Evolutionary conservation across 345 rosid genomes (phyloP).

Genomic region (Odontarrhena argentea): DNA sequence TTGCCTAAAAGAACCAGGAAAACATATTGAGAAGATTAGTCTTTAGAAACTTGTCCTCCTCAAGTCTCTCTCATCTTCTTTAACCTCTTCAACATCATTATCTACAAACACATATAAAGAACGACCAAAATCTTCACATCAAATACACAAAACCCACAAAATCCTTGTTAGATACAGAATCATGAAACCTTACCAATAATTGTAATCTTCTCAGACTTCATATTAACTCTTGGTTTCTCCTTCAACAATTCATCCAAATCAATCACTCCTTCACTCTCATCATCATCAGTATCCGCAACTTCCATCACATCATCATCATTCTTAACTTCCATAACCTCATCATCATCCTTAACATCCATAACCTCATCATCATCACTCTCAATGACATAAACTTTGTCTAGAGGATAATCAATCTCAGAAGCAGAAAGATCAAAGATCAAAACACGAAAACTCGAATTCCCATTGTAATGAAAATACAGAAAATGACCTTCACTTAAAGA

Average conservation of each 20-base stretch:
- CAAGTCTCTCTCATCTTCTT: slow-evolving; percentile 1
- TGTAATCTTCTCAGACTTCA: background rate
- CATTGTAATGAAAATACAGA: slow-evolving; percentile 26
- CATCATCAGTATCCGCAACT: background rate
- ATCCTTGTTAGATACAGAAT: background rate
- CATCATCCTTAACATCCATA: background rate
- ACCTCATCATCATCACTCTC: slow-evolving; percentile 25
- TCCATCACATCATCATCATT: too few species aligned
- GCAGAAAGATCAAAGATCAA: slow-evolving; percentile 31
- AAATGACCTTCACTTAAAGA: slow-evolving; percentile 30
- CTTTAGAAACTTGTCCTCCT: background rate
- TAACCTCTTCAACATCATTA: slow-evolving; percentile 21
- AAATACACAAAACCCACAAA: background rate
- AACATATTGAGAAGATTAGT: background rate
- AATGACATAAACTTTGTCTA: slow-evolving; percentile 24
- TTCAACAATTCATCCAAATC: slow-evolving; percentile 26
- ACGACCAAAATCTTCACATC: slow-evolving; percentile 4
- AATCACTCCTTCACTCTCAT: slow-evolving; percentile 17
- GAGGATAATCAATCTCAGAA: slow-evolving; percentile 35
- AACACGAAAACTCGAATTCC: slow-evolving; percentile 30
- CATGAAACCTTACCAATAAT: slow-evolving; percentile 3
- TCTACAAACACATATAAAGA: slow-evolving; percentile 19
- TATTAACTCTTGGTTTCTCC: slow-evolving; percentile 13
- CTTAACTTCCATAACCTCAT: background rate
- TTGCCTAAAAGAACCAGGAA: background rate